These are phyloP conservation scores for Beauveria rudraprayagi DNA, from an alignment of 2,329 filamentous ascomycete species.

Conservation along the genomic window DNA sequence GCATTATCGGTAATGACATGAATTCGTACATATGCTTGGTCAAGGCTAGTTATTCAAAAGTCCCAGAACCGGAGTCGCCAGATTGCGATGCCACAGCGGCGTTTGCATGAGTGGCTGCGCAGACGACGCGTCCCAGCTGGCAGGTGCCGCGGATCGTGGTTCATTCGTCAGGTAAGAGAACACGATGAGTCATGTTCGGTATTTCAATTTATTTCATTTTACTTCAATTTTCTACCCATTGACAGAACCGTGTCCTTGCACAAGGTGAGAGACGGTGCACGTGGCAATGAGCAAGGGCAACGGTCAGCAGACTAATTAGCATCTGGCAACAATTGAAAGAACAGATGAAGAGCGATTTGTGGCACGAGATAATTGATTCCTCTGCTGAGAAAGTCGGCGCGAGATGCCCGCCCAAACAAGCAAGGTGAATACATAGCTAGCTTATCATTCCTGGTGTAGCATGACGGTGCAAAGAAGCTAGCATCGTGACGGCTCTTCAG, in stretches of 20 bases:
- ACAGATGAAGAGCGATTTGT: too few species aligned
- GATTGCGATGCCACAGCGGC: background rate
- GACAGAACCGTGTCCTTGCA: background rate
- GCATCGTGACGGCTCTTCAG: background rate
- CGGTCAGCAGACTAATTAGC: background rate
- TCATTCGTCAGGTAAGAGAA: background rate
- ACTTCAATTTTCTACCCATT: too few species aligned
- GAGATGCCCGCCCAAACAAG: background rate
- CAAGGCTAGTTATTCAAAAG: background rate
- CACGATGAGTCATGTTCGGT: background rate
- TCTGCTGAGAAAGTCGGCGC: background rate
- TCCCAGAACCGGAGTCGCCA: background rate
- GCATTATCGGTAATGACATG: background rate
- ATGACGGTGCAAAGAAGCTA: background rate
- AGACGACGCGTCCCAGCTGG: background rate
- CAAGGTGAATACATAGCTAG: too few species aligned
- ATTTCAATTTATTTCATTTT: too few species aligned
- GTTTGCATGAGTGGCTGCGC: background rate
- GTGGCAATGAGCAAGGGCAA: background rate
- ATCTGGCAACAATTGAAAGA: background rate
- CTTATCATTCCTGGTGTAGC: background rate
- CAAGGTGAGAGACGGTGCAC: background rate
- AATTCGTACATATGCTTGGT: too few species aligned
- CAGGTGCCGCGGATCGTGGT: background rate
- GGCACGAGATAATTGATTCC: background rate